Evolutionary conservation across 2,329 filamentous ascomycete genomes (phyloP), one percentile per base, ranked within the genome.

Genomic region (Exophiala sideris): DNA sequence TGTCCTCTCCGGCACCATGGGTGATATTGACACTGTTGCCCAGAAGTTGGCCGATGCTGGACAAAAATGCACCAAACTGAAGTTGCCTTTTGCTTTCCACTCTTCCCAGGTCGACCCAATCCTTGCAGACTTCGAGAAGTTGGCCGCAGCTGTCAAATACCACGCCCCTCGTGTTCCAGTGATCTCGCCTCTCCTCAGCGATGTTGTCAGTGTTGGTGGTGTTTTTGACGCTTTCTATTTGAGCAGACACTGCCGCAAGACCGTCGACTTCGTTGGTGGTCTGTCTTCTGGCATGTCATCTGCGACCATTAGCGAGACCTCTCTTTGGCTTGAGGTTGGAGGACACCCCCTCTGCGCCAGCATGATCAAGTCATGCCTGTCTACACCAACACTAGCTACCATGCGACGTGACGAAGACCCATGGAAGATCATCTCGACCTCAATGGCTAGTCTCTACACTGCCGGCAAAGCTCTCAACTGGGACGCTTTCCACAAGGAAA

Each of bases 51-150:
- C 66, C 3, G 66, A 68, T 21, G 65, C 67, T 48, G 69, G 68
- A 2, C 65, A 73, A 45, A 74, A 73, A 48, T 69, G 66, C 41
- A 75, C 71, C 3, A 72, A 71, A 51, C 59, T 76, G 14, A 70
- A 69, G 59, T 67, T 76, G 2, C 73, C 73, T 7, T 76, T 72
- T 46, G 74, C 74, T 9, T 76, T 76, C 68, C 74, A 76, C 54
- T 76, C 73, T 11, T 68, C 71, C 8, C 74, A 76, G 55, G 72
- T 76, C 33, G 71, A 77, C 7, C 70, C 74, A 4, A 73, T 79
- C 3, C 63, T 79, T 3, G 68, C 70, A 1, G 67, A 67, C 1
- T 73, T 77, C 35, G 68, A 71, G 20, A 62, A 67, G 3, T 55
- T 68, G 29, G 67, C 73, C 2, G 67, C 68, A 33, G 65, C 69